These are phyloP conservation scores for Zygoascus ofunaensis DNA, from an alignment of 805 yeast genomes.

Conservation along the genomic window DNA sequence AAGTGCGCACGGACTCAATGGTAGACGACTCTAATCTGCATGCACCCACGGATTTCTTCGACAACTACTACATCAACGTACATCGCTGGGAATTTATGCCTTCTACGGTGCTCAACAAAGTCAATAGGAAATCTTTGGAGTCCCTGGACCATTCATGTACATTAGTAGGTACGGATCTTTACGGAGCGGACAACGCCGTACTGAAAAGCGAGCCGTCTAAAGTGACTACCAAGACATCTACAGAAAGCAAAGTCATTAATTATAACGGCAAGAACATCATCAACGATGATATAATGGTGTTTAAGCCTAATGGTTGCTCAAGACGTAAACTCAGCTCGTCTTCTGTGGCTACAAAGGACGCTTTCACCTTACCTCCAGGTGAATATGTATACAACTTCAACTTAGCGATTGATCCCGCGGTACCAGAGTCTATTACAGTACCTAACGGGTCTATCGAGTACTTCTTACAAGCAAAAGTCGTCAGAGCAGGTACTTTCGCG, in stretches of 20 bases:
- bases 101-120: conserved; percentile 7
- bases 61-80: conserved; percentile 22
- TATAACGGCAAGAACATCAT: conserved; percentile 8
- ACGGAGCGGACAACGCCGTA: conserved; percentile 28
- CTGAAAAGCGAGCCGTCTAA: conserved; percentile 5
- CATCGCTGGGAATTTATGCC: conserved; percentile 31
- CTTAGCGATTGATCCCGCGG: conserved; percentile 68
- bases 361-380: conserved; percentile 62
- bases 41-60: conserved; percentile 24
- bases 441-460: conserved; percentile 77
- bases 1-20: conserved; percentile 34
- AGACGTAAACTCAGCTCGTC: neutral
- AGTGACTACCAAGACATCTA: neutral
- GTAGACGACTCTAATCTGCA: conserved; percentile 21
- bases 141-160: conserved; percentile 19
- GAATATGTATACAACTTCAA: conserved; percentile 91
- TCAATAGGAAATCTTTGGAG: conserved; percentile 7
- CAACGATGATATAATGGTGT: neutral
- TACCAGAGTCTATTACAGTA: conserved; percentile 71
- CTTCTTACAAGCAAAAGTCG: conserved; percentile 58
- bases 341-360: conserved; percentile 19
- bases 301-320: neutral
- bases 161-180: conserved; percentile 23
- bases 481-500: conserved; percentile 79
- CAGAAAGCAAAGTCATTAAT: conserved; percentile 4